These are phyloP conservation scores for Rhodosporidiobolus sp. DNA, from an alignment of 768 basidiomycete genomes.

Conservation along the genomic window DNA sequence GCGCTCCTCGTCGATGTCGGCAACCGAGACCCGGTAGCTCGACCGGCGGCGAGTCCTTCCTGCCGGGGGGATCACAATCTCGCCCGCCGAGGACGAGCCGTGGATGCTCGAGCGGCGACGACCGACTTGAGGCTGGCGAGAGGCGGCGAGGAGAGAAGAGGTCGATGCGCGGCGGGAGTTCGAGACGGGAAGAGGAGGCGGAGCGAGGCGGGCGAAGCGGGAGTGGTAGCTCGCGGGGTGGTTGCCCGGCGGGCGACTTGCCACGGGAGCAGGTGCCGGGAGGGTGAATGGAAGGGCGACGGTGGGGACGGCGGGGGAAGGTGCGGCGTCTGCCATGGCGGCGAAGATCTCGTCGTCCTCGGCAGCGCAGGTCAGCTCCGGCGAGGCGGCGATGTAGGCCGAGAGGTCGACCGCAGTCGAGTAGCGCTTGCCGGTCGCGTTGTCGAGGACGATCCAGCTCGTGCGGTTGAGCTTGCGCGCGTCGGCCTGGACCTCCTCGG, in stretches of 20 bases:
- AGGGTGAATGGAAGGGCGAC: background rate
- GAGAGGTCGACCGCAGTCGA: background rate
- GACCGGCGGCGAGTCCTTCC: background rate
- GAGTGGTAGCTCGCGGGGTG: conserved; percentile 13
- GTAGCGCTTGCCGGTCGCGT: background rate
- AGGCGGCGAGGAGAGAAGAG: background rate
- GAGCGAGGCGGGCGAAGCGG: background rate
- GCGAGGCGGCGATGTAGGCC: conserved; percentile 24
- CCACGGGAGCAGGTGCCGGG: background rate
- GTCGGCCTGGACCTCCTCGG: background rate
- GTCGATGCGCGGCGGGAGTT: background rate
- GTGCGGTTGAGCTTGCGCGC: background rate
- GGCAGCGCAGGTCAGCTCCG: conserved; percentile 12
- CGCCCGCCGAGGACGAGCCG: background rate
- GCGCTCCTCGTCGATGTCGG: background rate
- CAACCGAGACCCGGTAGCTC: background rate
- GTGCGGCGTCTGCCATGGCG: background rate
- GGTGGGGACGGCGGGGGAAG: background rate
- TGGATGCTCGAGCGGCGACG: conserved; percentile 2
- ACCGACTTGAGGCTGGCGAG: background rate
- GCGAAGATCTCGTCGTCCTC: conserved; percentile 1
- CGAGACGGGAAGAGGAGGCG: background rate
- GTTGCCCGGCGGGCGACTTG: background rate
- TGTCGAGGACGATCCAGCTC: conserved; percentile 21
- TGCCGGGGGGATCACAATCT: background rate